Percentiles rank a stretch among this genome's conserved stretches.
phyloP scores from a whole-genome alignment of 345 rosid species.

The Psidium guajava region DNA sequence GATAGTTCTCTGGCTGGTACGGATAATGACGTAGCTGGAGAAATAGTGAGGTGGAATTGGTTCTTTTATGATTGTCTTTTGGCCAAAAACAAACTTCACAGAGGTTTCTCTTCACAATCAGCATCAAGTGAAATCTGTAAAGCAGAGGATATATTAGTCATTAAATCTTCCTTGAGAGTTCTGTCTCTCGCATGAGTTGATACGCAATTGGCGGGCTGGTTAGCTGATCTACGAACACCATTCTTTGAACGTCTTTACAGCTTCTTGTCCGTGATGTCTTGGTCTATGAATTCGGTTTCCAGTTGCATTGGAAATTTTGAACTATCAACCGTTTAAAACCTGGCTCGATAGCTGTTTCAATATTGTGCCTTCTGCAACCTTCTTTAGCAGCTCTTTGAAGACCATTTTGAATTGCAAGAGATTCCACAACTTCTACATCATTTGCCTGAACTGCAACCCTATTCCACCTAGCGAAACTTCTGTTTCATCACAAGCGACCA shows the following conservation, averaged over 20 bases:
- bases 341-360: neutral
- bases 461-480: neutral
- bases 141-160: neutral
- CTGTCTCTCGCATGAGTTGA: neutral
- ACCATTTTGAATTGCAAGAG: neutral
- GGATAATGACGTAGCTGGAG: neutral
- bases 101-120: neutral
- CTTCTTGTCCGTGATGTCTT: neutral
- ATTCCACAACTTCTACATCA: neutral
- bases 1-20: neutral
- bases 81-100: neutral
- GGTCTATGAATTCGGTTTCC: neutral
- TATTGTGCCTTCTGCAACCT: neutral
- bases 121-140: neutral
- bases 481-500: neutral
- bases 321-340: neutral
- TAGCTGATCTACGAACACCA: neutral
- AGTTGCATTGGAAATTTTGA: neutral
- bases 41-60: neutral
- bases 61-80: neutral
- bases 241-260: neutral
- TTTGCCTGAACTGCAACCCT: neutral
- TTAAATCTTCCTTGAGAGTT: neutral
- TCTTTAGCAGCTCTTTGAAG: neutral
- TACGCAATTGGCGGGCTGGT: neutral